Base-by-base conservation (phyloP, 208 protist genomes). In the Phytomonas sp. region DNA sequence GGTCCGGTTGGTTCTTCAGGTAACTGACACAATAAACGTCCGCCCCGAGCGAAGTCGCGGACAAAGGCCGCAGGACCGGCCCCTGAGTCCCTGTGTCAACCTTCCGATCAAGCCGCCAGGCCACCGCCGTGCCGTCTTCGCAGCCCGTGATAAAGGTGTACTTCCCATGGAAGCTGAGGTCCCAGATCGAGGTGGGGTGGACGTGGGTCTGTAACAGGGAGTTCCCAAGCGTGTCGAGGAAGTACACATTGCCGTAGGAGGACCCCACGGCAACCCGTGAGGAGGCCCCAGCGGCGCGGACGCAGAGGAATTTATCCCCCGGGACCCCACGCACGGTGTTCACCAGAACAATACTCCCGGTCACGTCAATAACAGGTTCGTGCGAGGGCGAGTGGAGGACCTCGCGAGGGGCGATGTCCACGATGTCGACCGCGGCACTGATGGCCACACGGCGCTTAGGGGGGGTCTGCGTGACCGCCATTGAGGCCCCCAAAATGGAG, bases 221-320 rank as follows among this genome's bases (percentile, higher is more conserved):
- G 69, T 90, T 89, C 7, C 88, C 88, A 14, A 88, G 75, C 8
- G 76, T 73, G 66, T 94, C 88, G 5, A 94, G 64, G 69, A 94
- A 91, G 83, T 94, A 94, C 6, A 94, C 77, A 70, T 94, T 91
- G 61, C 88, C 88, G 69, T 83, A 76, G 23, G 82, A 87, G 7
- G 84, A 91, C 67, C 88, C 86, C 23, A 94, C 82, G 5, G 88
- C 88, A 75, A 89, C 88, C 66, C 86, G 88, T 30, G 84, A 83
- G 4, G 69, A 59, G 64, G 86, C 86, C 8, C 82, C 85, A 29
- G 84, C 88, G 34, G 70, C 79, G 45, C 69, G 69, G 23, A 92
- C 78, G 74, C 88, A 91, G 16, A 94, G 79, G 63, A 94, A 94
- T 68, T 88, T 94, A 71, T 94, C 88, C 34, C 77, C 76, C 23